Base-by-base conservation (phyloP, 306 rosid species). In the Rosa lucieae region DNA sequence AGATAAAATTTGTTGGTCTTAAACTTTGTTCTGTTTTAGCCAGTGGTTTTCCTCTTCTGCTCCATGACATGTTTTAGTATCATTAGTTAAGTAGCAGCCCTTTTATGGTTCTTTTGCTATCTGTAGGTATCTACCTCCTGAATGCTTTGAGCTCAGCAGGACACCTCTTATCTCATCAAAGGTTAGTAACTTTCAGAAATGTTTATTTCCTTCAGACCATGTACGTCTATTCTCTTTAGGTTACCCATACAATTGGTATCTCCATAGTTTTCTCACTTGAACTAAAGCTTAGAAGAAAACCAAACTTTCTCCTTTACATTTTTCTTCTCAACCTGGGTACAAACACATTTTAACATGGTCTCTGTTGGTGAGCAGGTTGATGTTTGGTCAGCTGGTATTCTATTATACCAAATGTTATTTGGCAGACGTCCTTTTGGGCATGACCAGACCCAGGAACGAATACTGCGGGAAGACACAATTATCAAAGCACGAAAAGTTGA, bases 341-440 rank as follows among this genome's bases (percentile, higher is more conserved):
- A 18, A 11, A 13, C 70, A 67, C 44, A 72, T 71, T 77, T 56
- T 83, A 74, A 85, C 82, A 2, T 49, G n/a, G 43, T 35, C 14
- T 72, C 77, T 85, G 69, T 40, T 80, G 82, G 83, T 65, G 82
- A 85, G 71, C 90, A 93, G 99, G 98, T 96, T 77, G 99, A 96
- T 86, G 99, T 96, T 55, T 96, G 99, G 99, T 96, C 98, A 21
- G 97, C 93, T 21, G 97, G 99, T 73, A 84, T 96, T 81, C 75
- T 96, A 72, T 84, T 93, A 77, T 96, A 91, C 82, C 99, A 96
- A 91, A 93, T 96, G 97, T 96, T 96, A 78, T 93, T 93, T 78
- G 99, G 99, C 7, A 87, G 80, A 83, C 98, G 99, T 18, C 99
- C 99, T 55, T 96, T 96, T 17, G 99, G 99, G 77, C 99, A 96